These are phyloP conservation scores for Stromatinia cepivora DNA, from an alignment of 2,329 filamentous ascomycete genomes.

Conservation along the genomic window DNA sequence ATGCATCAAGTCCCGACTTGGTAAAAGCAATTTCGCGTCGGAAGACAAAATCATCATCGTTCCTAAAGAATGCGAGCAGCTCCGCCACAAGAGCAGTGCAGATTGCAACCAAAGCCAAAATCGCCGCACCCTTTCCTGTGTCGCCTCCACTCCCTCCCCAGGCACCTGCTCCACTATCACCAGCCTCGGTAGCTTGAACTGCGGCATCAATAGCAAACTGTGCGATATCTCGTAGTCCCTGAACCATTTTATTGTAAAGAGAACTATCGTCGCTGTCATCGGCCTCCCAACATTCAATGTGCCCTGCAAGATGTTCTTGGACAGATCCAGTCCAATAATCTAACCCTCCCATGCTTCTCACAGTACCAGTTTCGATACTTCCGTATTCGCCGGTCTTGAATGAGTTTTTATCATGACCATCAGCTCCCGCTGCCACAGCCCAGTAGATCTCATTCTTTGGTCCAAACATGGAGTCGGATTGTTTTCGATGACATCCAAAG, in stretches of 20 bases:
- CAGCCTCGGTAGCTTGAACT: not conserved
- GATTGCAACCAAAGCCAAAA: not conserved
- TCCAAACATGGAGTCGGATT: not conserved
- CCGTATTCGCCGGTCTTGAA: not conserved
- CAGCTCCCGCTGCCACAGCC: not conserved
- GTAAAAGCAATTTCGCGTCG: not conserved
- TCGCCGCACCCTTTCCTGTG: not conserved
- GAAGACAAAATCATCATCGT: not conserved
- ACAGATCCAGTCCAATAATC: not conserved
- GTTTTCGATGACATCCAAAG: not conserved
- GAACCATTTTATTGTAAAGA: not conserved
- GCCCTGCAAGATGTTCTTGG: not conserved
- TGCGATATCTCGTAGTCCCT: not conserved
- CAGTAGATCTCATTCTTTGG: not conserved
- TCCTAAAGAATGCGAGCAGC: not conserved
- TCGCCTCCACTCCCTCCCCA: not conserved
- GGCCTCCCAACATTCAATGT: not conserved
- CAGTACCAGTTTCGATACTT: not conserved
- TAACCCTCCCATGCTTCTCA: not conserved
- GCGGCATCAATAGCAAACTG: not conserved
- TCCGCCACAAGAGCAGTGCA: not conserved
- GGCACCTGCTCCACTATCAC: not conserved
- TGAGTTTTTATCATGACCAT: fast-evolving
- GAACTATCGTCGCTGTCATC: not conserved
- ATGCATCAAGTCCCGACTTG: not conserved